phyloP scores from a whole-genome alignment of 2,329 filamentous ascomycete genomes.

The Talaromyces albobiverticillius region DNA sequence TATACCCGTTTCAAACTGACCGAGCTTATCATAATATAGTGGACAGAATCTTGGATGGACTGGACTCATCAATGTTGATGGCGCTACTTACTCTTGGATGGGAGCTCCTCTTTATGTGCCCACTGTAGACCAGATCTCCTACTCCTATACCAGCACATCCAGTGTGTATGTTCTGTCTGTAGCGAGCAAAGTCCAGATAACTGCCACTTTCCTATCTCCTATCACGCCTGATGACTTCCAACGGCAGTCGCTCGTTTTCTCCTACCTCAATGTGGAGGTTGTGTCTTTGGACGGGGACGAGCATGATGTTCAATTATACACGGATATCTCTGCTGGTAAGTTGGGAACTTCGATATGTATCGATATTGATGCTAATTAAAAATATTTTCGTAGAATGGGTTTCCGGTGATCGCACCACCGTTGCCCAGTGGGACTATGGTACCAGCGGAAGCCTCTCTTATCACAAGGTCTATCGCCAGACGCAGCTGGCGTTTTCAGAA shows the following conservation, averaged over 20 bases:
- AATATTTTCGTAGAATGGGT: slow-evolving; percentile 62
- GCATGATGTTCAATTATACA: slow-evolving; percentile 68
- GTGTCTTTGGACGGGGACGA: slow-evolving; percentile 58
- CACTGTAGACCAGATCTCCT: slow-evolving; percentile 56
- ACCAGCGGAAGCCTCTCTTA: slow-evolving; percentile 55
- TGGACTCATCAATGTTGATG: slow-evolving; percentile 68
- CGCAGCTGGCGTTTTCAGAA: slow-evolving; percentile 48
- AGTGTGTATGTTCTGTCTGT: slow-evolving; percentile 69
- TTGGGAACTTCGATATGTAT: slow-evolving; percentile 21
- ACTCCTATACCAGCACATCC: slow-evolving; percentile 69
- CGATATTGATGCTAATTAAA: background rate
- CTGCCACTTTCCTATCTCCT: slow-evolving; percentile 68
- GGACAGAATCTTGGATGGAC: slow-evolving; percentile 63
- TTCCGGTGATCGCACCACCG: slow-evolving; percentile 57
- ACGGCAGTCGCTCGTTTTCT: slow-evolving; percentile 67
- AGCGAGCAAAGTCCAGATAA: slow-evolving; percentile 60
- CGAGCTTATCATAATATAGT: slow-evolving; percentile 37
- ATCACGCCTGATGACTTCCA: slow-evolving; percentile 64
- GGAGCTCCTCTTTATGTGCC: slow-evolving; percentile 50
- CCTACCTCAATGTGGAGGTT: slow-evolving; percentile 66
- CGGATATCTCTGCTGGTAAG: slow-evolving; percentile 66
- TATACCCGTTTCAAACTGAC: background rate
- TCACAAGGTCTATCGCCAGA: slow-evolving; percentile 55
- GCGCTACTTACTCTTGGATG: slow-evolving; percentile 64
- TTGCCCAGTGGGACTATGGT: slow-evolving; percentile 63